Evolutionary conservation across 139 green algal genomes (phyloP), one percentile per base, ranked within the genome.

Genomic region (Closterium sp.): DNA sequence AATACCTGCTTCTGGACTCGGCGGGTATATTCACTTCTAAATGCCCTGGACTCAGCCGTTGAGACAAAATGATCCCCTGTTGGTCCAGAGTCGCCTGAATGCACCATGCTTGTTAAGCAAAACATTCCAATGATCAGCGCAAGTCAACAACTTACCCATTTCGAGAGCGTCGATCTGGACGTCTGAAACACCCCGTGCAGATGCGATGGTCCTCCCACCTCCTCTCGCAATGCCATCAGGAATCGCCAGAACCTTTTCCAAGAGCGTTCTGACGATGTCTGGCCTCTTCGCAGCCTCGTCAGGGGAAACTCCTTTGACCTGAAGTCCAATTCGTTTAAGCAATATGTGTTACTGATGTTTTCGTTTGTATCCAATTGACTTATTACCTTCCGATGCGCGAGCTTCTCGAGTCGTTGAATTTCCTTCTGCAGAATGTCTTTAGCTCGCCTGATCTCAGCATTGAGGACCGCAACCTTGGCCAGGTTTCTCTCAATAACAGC

Each of bases 371-470:
- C 11, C n/a, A 87, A 4, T 1, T 31, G 0, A 30, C 19, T 87
- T 5, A 32, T 13, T 87, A 87, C 84, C 84, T 87, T 87, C 84
- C 28, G 22, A 30, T 30, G 6, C 27, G 84, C n/a, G n/a, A 87
- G 84, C 84, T 29, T 87, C 27, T 87, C 84, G 7, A 87, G 84
- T 9, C 84, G 22, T 87, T 87, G n/a, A 30, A 87, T 30, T 24
- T 87, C 84, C 27, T 32, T 87, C 27, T 87, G n/a, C n/a, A 87
- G 19, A 31, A 87, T 87, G n/a, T 30, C 84, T 30, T 31, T 30
- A 32, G n/a, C 84, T 87, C 84, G 84, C 84, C 84, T 87, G 84
- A 87, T 87, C 84, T 87, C 84, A 9, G 84, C 84, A 31, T 87
- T 87, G 3, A 87, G n/a, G 6, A 87, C 84, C 28, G 84, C 84